A percentile compares a stretch with the other conserved stretches of the same genome.
These are phyloP conservation scores for Apiotrichum porosum DNA, from an alignment of 1,284 basidiomycete species.

Conservation along the genomic window DNA sequence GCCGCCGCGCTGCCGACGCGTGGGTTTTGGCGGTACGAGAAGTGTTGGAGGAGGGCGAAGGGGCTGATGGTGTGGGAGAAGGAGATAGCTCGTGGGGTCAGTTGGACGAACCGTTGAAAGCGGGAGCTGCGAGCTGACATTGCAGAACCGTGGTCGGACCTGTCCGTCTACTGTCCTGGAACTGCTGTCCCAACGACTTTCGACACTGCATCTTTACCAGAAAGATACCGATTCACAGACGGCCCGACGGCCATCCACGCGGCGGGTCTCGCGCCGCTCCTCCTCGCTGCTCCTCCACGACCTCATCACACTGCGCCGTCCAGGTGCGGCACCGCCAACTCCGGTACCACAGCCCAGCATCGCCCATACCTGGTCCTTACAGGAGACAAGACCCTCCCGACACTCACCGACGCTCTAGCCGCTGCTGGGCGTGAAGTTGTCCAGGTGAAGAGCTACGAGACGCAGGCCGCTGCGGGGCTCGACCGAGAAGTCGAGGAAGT, in stretches of 20 bases:
- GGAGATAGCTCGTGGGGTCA: too few relatives aligned
- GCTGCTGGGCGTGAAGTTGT: conserved; percentile 16
- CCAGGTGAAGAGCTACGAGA: conserved; percentile 27
- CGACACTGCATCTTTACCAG: too few relatives aligned
- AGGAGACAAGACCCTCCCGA: conserved; percentile 39
- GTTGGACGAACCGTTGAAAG: too few relatives aligned
- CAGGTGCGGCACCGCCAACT: too few relatives aligned
- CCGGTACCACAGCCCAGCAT: too few relatives aligned
- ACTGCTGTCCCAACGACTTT: conserved; percentile 5
- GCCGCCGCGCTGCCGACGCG: conserved; percentile 31
- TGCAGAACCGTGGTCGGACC: conserved; percentile 8
- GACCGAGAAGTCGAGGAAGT: conserved; percentile 60
- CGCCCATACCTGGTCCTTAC: conserved; percentile 31
- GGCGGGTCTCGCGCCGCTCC: conserved; percentile 15
- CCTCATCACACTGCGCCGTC: too few relatives aligned
- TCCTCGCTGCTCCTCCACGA: conserved; percentile 19
- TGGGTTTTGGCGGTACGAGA: conserved; percentile 23
- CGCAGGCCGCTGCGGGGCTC: conserved; percentile 13
- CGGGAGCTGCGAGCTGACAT: too few relatives aligned
- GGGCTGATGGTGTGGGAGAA: too few relatives aligned
- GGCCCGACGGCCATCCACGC: conserved; percentile 8
- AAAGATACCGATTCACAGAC: too few relatives aligned
- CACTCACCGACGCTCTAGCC: conserved; percentile 22
- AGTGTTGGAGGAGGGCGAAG: too few relatives aligned
- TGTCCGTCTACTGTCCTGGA: conserved; percentile 11